Evolutionary conservation across 1,284 basidiomycete species (phyloP), one percentile per base, ranked within the genome.

Genomic region (Fistulinella staudtii): DNA sequence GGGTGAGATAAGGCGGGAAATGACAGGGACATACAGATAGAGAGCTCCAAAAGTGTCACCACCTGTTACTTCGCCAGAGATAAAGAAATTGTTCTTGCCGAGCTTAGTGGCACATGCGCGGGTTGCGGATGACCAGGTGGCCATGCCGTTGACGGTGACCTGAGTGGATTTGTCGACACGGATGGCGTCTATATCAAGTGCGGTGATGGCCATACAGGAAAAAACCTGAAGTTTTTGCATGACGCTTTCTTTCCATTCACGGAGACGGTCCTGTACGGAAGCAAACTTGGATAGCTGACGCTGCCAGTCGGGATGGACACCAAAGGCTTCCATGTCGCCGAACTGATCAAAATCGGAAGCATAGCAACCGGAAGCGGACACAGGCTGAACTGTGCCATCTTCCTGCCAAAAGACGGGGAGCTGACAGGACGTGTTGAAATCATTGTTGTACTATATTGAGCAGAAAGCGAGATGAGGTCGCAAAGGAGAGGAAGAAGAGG

Each of bases 131-230:
- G 87, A 72, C 92, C 92, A 94, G 1, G 73, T 60, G 7, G 88
- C 75, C 38, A 93, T 74, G 2, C 85, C 87, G 49, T 85, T 82
- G 8, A 93, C 80, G 3, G 89, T 89, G 50, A 94, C 79, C 64
- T 95, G 92, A 0, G 90, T 94, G 21, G 91, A 81, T 67, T 95
- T 95, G 67, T 94, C 92, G 69, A 95, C 84, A 70, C 92, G 91
- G 61, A 95, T 93, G 46, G 82, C 91, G 61, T 95, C 92, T 53
- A 94, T 74, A 60, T 94, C 92, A 36, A 94, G 77, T 0, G 90
- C 85, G 43, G 81, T 79, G 64, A 94, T 87, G 30, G 82, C 79
- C 74, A 95, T 77, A 68, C 91, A 94, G 2, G 85, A 76, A 61
- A 93, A 92, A 31, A 73, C 70, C 52, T 84, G 72, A 36, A 95